Evolutionary conservation across 192 early-diverging fungal species (phyloP).

Genomic region (Haplosporangium gracile): DNA sequence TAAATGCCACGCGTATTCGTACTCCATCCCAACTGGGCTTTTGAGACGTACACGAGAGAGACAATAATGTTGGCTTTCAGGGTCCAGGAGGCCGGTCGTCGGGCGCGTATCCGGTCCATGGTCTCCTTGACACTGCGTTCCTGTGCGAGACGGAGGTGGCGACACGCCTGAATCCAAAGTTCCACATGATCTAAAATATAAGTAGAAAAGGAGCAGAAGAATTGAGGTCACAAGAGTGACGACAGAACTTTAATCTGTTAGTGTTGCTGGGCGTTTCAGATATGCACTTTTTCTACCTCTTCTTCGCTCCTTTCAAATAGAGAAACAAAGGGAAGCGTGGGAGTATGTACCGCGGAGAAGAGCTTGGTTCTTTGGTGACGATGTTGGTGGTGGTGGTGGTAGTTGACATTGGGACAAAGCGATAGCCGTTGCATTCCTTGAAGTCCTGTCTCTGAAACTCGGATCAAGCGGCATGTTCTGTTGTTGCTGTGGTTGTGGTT

Average conservation of each 20-base stretch:
- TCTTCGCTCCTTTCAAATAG: no score
- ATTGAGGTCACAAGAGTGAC: background rate
- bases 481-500: background rate
- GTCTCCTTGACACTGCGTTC: constrained; percentile 1
- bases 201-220: background rate
- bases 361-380: background rate
- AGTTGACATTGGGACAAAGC: background rate
- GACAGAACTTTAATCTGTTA: background rate
- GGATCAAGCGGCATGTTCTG: background rate
- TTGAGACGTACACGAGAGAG: constrained; percentile 7
- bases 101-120: background rate
- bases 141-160: constrained; percentile 19
- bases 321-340: background rate
- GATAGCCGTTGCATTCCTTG: background rate
- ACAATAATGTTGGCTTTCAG: constrained; percentile 16
- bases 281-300: background rate
- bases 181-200: constrained; percentile 21
- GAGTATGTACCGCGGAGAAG: background rate
- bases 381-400: background rate
- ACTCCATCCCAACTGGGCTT: background rate
- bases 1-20: no score
- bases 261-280: background rate
- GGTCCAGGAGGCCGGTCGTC: background rate
- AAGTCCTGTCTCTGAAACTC: background rate
- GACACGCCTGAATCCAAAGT: constrained; percentile 23